A percentile compares a stretch with the other conserved stretches of the same genome.
phyloP scores from a whole-genome alignment of 768 basidiomycete species.

The Podaxis sp. region DNA sequence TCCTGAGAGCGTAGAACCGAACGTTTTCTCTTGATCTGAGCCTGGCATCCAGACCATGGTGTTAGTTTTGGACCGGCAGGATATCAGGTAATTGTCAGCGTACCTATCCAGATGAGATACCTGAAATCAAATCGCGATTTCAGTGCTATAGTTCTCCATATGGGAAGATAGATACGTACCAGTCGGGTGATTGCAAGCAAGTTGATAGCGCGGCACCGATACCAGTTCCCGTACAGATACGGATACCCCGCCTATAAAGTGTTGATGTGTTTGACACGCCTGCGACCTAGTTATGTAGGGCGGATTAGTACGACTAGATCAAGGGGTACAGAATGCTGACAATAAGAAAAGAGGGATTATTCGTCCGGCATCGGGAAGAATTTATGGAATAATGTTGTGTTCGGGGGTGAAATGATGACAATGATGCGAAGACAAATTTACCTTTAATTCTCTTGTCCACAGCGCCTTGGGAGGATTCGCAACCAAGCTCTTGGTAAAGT shows the following conservation, averaged over 20 bases:
- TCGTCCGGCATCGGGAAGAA: background rate
- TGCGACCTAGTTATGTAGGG: conserved; percentile 50
- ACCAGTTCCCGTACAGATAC: conserved; percentile 81
- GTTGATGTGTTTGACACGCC: conserved; percentile 80
- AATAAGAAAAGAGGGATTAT: background rate
- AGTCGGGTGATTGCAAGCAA: conserved; percentile 71
- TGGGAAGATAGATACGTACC: conserved; percentile 38
- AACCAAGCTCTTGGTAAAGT: conserved; percentile 75
- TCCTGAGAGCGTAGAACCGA: conserved; percentile 64
- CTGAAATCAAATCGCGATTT: conserved; percentile 29
- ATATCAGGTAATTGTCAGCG: conserved; percentile 1
- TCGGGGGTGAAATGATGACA: background rate
- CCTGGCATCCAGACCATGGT: conserved; percentile 36
- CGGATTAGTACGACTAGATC: background rate
- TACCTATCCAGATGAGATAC: conserved; percentile 80
- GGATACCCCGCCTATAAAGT: conserved; percentile 77
- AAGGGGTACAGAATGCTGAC: background rate
- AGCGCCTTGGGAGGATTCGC: conserved; percentile 64
- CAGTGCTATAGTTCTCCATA: background rate
- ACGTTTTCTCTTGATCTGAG: conserved; percentile 81
- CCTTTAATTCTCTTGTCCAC: conserved; percentile 83
- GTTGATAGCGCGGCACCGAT: conserved; percentile 79
- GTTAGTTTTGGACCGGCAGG: background rate
- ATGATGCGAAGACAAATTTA: conserved; percentile 21
- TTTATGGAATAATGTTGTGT: background rate